Base-by-base conservation (phyloP, 2,329 filamentous ascomycete genomes). In the Trichoderma sp. region DNA sequence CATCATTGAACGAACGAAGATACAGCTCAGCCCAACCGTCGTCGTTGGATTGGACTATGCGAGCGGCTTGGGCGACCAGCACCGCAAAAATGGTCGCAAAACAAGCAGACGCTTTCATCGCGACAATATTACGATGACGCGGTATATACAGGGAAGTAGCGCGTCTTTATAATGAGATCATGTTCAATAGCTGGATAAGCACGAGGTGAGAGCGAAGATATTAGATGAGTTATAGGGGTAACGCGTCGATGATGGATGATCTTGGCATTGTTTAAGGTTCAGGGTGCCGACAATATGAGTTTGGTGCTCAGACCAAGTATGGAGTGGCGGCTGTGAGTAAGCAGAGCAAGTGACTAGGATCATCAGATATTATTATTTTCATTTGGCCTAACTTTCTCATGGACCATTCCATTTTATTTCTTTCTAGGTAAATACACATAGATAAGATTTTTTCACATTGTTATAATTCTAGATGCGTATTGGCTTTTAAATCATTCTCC, bases 11-110 rank as follows among this genome's bases (percentile, higher is more conserved):
- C 0, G 84, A 83, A 19, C 90, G 86, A 61, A 90, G 80, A 74
- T 92, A 91, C 52, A 84, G 84, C 79, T 92, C 90, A 5, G 90
- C 89, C 91, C 91, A 92, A 40, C 91, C 90, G 75, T 92, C 91
- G 72, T 92, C 90, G 77, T 92, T 92, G 72, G 86, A 85, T 68
- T 90, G 87, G 66, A 92, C 76, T 74, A 90, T 87, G 72, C 88
- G 87, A 57, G 85, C 72, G 37, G 71, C 76, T 67, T 79, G 77
- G 11, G 73, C 75, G 8, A 73, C 75, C 53, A 79, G 73, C 31
- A 70, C 72, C 3, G 73, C 72, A 43, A 76, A 58, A 53, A 77
- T 56, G 40, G 43, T 13, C 35, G 72, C 72, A 33, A 76, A 33
- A 19, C 72, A 71, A 59, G 72, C 53, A 59, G 73, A 68, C 24